Evolutionary conservation across 2,329 filamentous ascomycete genomes (phyloP).

Genomic region (Tolypocladium ophioglossoides): DNA sequence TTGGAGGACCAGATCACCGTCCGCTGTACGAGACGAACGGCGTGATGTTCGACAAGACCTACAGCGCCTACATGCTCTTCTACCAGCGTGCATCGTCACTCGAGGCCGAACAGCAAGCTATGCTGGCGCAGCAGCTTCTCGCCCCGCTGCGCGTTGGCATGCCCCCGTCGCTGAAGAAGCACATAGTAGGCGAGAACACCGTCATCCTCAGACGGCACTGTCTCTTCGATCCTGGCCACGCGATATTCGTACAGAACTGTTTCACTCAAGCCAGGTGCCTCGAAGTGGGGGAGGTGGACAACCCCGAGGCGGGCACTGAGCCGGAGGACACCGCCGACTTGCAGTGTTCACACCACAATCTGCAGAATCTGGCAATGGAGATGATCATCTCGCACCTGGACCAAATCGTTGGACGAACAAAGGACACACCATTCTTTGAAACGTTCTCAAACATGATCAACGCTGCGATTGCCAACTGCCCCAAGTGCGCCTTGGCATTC

Average conservation of each 20-base stretch:
- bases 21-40: slow-evolving; percentile 33
- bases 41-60: slow-evolving; percentile 52
- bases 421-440: slow-evolving; percentile 54
- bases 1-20: slow-evolving; percentile 58
- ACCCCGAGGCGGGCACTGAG: background rate
- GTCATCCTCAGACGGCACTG: slow-evolving; percentile 65
- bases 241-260: slow-evolving; percentile 53
- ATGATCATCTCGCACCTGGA: slow-evolving; percentile 58
- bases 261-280: slow-evolving; percentile 45
- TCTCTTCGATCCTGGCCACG: slow-evolving; percentile 64
- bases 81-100: slow-evolving; percentile 73
- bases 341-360: slow-evolving; percentile 7
- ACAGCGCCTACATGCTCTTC: slow-evolving; percentile 96
- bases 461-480: slow-evolving; percentile 36
- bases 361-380: slow-evolving; percentile 40
- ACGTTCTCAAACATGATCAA: slow-evolving; percentile 38
- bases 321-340: background rate
- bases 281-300: slow-evolving; percentile 15
- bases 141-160: slow-evolving; percentile 32
- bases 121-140: slow-evolving; percentile 21
- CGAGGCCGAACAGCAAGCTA: slow-evolving; percentile 36
- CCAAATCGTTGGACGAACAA: slow-evolving; percentile 62
- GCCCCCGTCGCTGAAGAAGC: slow-evolving; percentile 35
- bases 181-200: slow-evolving; percentile 64
- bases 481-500: slow-evolving; percentile 44